Evolutionary conservation across 805 yeast species (phyloP), one percentile per base, ranked within the genome.

Genomic region (Clavispora carvajalis): DNA sequence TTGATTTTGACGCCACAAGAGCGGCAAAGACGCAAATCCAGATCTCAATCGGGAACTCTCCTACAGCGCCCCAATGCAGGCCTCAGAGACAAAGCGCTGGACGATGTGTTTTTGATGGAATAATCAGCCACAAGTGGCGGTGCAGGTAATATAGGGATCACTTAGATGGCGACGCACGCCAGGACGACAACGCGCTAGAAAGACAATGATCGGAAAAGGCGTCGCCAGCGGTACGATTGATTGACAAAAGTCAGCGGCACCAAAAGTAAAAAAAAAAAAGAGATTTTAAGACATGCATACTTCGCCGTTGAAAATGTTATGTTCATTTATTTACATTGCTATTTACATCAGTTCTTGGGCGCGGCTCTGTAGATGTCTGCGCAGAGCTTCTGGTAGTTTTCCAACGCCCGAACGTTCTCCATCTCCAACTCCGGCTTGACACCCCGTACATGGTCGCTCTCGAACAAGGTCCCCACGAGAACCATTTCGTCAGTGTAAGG

Each of bases 1-100:
- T 65, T 88, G 37, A 65, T 69, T 15, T 64, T 90, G 36, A 86
- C 95, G 0, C 95, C 95, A 0, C 85, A 79, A 49, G 96, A 89
- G 56, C 61, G 84, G 16, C 64, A 63, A 44, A 68, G 82, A 51
- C 71, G 96, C 34, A 78, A 88, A 45, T 80, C 89, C 9, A 69
- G 87, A 43, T 72, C 79, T 7, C 73, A 68, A 37, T 61, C 68
- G 18, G 74, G 74, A 1, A 68, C 73, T 0, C 49, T 69, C 10
- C 50, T 62, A 23, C 65, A 60, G 22, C 53, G 70, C 37, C 73
- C 73, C 2, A 57, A 44, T 18, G 31, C 16, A 15, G 29, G 29
- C 7, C 9, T 15, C 12, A 28, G 10, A 12, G 41, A 40, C 17
- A 37, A 40, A 10, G 13, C 25, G 18, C 16, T 12, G 10, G 36